These are phyloP conservation scores for Rosa rugosa DNA, from an alignment of 306 rosid species.

Conservation along the genomic window DNA sequence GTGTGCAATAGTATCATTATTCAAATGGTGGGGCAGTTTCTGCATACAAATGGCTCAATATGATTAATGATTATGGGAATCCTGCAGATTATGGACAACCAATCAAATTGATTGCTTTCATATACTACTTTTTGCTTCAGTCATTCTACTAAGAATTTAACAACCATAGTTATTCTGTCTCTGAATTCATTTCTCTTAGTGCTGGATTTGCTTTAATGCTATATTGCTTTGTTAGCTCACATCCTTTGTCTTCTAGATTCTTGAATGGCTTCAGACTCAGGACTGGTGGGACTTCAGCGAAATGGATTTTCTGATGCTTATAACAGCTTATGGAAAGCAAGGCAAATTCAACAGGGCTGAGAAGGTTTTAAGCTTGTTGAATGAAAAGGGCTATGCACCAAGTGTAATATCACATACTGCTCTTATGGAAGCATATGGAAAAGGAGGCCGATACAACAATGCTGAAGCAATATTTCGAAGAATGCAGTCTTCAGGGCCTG, in stretches of 20 bases:
- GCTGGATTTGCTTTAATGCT: slow-evolving; percentile 11
- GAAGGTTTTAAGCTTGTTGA: slow-evolving; percentile 65
- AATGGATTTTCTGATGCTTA: slow-evolving; percentile 90
- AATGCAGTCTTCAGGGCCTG: slow-evolving; percentile 86
- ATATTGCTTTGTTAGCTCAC: slow-evolving; percentile 13
- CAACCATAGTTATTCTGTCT: not conserved
- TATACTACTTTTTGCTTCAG: not conserved
- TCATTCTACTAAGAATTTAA: not conserved
- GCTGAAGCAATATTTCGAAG: slow-evolving; percentile 95
- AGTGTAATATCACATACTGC: slow-evolving; percentile 86
- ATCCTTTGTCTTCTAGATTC: slow-evolving; percentile 52
- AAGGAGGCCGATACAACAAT: slow-evolving; percentile 64
- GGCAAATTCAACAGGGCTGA: slow-evolving; percentile 81
- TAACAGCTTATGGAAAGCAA: slow-evolving; percentile 89
- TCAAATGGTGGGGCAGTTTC: not conserved
- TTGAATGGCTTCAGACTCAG: slow-evolving; percentile 83
- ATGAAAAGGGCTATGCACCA: slow-evolving; percentile 66
- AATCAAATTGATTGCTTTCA: not conserved
- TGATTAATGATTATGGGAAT: too few relatives aligned
- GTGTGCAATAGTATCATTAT: not conserved
- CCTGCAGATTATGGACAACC: slow-evolving; percentile 9
- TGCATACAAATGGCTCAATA: not conserved
- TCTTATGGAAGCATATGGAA: slow-evolving; percentile 98
- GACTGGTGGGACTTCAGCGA: slow-evolving; percentile 88
- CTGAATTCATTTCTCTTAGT: slow-evolving; percentile 1